Base-by-base conservation (phyloP, 129 eudicot species). In the Lactuca saligna region DNA sequence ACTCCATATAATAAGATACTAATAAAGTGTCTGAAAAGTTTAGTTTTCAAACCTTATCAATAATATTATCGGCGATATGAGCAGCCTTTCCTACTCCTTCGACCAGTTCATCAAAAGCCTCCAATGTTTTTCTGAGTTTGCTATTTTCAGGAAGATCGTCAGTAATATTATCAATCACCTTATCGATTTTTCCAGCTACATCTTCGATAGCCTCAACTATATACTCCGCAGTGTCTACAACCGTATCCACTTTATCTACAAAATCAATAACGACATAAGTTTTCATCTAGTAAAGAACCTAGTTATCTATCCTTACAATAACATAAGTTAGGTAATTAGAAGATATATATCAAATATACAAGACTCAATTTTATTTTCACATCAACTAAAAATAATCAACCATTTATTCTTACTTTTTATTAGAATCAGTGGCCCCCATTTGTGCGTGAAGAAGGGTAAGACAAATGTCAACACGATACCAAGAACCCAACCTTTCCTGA, bases 401-500 rank as follows among this genome's bases (percentile, higher is more conserved):
- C 55, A 54, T 16, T 7, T 44, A 10, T 17, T 46, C 65, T 61
- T 76, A 76, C 80, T 76, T 69, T 61, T 76, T 31, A 76, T 25
- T 38, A 32, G 3, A 61, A 17, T 54, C 42, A 87, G 50, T 35
- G 85, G 80, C 56, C 86, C 92, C 93, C 84, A 83, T 76, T 86
- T 86, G 76, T 81, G 79, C 35, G 82, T 78, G 82, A 76, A 25
- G 51, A 86, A 83, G 11, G 93, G 89, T 61, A 86, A 17, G 58
- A 69, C 69, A 17, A 81, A 38, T 66, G 93, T 78, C 20, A 83
- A 65, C 66, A 83, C 79, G 50, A 81, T 41, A 38, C 82, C 93
- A 35, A 83, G 34, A 65, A 86, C 68, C 89, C 93, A 86, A 17
- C 73, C 79, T 76, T 67, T 83, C 77, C 85, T 78, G 76, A 38